A percentile compares a stretch with the other conserved stretches of the same genome.
Conservation (phyloP, 2,329 filamentous ascomycete species). For the Tolypocladium inflatum region DNA sequence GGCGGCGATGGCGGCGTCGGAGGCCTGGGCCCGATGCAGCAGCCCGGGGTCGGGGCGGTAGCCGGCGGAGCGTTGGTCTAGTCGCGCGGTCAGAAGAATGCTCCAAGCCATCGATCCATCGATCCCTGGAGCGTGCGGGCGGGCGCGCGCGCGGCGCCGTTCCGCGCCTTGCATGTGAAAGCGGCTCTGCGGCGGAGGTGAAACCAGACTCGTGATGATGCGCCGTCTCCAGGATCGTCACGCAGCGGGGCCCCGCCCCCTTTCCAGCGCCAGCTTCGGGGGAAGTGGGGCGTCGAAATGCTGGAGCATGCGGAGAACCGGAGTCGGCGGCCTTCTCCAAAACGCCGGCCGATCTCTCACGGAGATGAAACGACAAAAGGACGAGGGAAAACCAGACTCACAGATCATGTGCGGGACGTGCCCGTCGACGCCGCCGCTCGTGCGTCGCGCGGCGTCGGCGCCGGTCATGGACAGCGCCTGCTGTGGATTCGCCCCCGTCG, state of each 20-base stretch:
- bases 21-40: constrained; percentile 10
- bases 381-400: constrained; percentile 23
- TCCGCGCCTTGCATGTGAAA: constrained; percentile 7
- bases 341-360: neutral
- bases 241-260: neutral
- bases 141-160: too few species aligned
- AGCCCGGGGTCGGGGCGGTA: constrained; percentile 22
- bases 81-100: constrained; percentile 22
- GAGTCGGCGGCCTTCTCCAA: constrained; percentile 12
- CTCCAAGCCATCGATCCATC: neutral
- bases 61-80: constrained; percentile 26
- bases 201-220: neutral
- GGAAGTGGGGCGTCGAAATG: neutral
- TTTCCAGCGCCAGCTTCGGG: neutral
- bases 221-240: neutral
- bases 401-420: constrained; percentile 39
- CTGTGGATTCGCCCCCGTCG: neutral
- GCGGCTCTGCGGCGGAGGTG: neutral
- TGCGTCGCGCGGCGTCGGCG: constrained; percentile 27
- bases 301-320: constrained; percentile 14
- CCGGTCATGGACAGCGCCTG: constrained; percentile 3
- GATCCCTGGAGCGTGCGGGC: too few species aligned
- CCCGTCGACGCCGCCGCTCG: constrained; percentile 25
- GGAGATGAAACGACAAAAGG: neutral
- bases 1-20: constrained; percentile 7